Conservation (phyloP, 75 land plant species). For the Larix kaempferi region DNA sequence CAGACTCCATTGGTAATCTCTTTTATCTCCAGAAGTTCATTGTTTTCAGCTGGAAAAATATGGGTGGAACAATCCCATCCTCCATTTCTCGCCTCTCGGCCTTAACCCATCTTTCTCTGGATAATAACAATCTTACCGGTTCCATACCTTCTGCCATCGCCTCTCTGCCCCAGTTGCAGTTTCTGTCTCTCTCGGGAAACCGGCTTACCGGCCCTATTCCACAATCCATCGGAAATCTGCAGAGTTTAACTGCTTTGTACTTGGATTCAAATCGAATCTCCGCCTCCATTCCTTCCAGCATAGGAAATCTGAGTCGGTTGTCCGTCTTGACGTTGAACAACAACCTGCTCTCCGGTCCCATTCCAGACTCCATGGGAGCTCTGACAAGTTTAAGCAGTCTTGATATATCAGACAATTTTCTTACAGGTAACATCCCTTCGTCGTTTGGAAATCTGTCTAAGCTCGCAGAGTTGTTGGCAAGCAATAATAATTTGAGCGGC, state of each 20-base stretch:
- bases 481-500: neutral
- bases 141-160: neutral
- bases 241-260: neutral
- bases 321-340: neutral
- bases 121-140: constrained; percentile 7
- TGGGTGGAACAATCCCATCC: constrained; percentile 1
- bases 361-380: neutral
- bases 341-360: neutral
- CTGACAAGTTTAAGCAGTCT: neutral
- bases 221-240: neutral
- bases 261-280: neutral
- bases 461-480: neutral
- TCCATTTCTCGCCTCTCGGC: constrained; percentile 6
- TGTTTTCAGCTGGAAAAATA: neutral
- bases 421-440: constrained; percentile 21
- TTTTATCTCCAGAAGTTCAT: constrained; percentile 10
- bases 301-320: neutral
- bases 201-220: neutral
- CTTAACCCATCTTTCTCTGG: constrained; percentile 1
- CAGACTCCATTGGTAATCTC: constrained; percentile 9
- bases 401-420: constrained; percentile 11
- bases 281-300: neutral
- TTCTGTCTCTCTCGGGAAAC: neutral
- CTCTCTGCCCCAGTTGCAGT: neutral
- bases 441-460: neutral